Conservation (phyloP, 345 rosid species). For the Hypericum perforatum region DNA sequence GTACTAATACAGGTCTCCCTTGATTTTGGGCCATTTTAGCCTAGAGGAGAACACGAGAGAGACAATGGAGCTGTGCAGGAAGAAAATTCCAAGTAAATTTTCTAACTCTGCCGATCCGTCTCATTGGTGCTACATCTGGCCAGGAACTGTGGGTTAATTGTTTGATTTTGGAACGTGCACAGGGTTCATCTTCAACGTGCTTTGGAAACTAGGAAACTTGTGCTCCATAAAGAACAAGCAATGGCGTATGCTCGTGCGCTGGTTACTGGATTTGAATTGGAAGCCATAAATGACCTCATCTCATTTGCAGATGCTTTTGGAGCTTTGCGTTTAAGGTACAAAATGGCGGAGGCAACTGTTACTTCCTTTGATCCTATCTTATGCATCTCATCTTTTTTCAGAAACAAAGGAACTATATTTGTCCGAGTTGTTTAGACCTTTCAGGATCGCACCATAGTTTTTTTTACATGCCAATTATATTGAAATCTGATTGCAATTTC, state of each 20-base stretch:
- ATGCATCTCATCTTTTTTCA: no score
- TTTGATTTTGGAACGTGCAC: constrained; percentile 21
- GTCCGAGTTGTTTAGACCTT: no score
- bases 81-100: constrained; percentile 77
- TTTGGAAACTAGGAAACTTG: constrained; percentile 65
- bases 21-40: constrained; percentile 25
- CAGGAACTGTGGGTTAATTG: constrained; percentile 15
- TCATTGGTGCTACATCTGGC: constrained; percentile 1
- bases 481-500: constrained; percentile 5
- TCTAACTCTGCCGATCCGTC: constrained; percentile 4
- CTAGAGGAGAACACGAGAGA: constrained; percentile 36
- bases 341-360: background rate
- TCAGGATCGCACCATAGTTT: no score
- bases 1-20: constrained; percentile 6
- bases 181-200: constrained; percentile 87
- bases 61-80: constrained; percentile 27
- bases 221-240: constrained; percentile 90
- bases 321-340: constrained; percentile 82
- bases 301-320: constrained; percentile 86
- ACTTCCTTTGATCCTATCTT: no score
- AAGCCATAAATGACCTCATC: constrained; percentile 59
- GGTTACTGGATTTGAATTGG: constrained; percentile 80
- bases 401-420: no score
- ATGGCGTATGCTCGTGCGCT: constrained; percentile 96
- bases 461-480: no score